phyloP scores from a whole-genome alignment of 345 rosid species.

The Durio zibethinus region DNA sequence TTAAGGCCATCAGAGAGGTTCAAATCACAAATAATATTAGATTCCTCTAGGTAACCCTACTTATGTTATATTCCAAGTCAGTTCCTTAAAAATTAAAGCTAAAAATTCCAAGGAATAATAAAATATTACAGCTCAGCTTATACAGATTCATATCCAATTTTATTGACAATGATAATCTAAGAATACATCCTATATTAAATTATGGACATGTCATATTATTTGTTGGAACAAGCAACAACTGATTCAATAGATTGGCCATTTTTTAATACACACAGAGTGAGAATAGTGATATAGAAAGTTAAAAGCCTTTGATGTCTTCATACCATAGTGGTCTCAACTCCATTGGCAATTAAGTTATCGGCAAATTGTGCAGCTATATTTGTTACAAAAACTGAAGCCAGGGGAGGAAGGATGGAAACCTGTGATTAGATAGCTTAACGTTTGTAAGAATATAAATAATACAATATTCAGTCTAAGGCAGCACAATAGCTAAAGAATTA shows the following conservation, averaged over 20 bases:
- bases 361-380: slow-evolving; percentile 79
- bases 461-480: not conserved
- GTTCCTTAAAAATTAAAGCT: not conserved
- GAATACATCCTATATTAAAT: not conserved
- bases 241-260: slow-evolving; percentile 11
- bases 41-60: not conserved
- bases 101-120: not conserved
- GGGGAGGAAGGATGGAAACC: slow-evolving; percentile 98
- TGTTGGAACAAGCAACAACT: slow-evolving; percentile 5
- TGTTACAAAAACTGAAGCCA: slow-evolving; percentile 79
- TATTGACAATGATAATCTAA: not conserved
- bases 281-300: not conserved
- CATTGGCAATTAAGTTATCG: slow-evolving; percentile 73
- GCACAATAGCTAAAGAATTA: not conserved
- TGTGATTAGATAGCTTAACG: slow-evolving; percentile 22
- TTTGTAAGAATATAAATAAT: not conserved
- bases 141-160: not conserved
- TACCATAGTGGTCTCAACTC: slow-evolving; percentile 85
- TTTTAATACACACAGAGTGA: not conserved
- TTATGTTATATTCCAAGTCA: not conserved
- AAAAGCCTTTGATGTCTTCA: slow-evolving; percentile 4
- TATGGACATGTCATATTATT: not conserved
- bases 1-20: slow-evolving; percentile 2
- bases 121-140: slow-evolving; percentile 1
- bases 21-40: not conserved